Evolutionary conservation across 768 basidiomycete genomes (phyloP), one percentile per base, ranked within the genome.

Genomic region (Phaeolepiota aurea): DNA sequence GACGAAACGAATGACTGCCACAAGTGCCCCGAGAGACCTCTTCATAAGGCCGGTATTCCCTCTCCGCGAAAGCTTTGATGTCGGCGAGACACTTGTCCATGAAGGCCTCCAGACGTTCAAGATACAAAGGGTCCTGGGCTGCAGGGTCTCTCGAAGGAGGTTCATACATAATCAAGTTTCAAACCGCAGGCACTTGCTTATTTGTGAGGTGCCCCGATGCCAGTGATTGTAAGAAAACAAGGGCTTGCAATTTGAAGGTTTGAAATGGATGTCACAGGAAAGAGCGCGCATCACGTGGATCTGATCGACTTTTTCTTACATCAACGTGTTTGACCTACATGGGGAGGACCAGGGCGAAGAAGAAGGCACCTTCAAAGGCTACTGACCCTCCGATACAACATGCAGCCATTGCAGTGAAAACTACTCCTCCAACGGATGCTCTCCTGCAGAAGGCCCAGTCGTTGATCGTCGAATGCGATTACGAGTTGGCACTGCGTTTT

Each of bases 381-480:
- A 49, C 58, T 35, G 50, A 53, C 20, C 48, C 48, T 14, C 51
- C 54, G 4, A 41, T 37, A 5, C 55, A 53, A 28, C 48, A 50
- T 30, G 23, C 47, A 41, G 43, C 25, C n/a, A n/a, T 28, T 20
- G 31, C 54, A 19, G 28, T 49, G 12, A 40, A 45, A 16, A 32
- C 47, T 5, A 14, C 55, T 3, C 77, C 77, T 1, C 60, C 79
- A 20, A 58, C 76, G 40, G 40, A 68, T 7, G 64, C 80, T 9
- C 64, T 90, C 4, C 62, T 87, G 22, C 77, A 79, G 54, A 91
- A 90, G 56, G 80, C 87, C 0, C 87, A 87, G 54, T 66, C 72
- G n/a, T 68, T 93, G 41, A 74, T 93, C 49, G 71, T 80, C 16
- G 85, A 90, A 63, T 89, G 84, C 54, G 81, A 92, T 59, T 91